Evolutionary conservation across 2,329 filamentous ascomycete species (phyloP).

Genomic region (Alternaria brassicicola): DNA sequence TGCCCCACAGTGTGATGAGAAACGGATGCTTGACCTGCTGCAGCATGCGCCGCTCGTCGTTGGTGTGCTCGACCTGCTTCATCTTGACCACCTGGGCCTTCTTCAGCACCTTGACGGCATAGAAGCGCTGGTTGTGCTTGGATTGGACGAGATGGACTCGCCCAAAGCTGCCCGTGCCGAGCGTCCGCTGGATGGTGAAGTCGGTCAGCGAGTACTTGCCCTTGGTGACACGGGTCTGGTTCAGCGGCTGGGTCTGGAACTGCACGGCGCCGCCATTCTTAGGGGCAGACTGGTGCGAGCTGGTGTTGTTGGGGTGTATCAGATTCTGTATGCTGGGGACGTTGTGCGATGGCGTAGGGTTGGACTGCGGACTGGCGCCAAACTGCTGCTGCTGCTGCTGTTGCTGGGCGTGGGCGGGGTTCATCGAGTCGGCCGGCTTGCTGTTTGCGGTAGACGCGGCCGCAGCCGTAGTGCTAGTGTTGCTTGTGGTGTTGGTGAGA

Average conservation of each 20-base stretch:
- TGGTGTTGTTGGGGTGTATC: slow-evolving; percentile 66
- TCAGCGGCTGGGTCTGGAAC: slow-evolving; percentile 45
- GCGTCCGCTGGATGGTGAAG: slow-evolving; percentile 86
- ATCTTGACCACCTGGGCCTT: slow-evolving; percentile 99
- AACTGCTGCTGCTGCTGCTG: slow-evolving; percentile 29
- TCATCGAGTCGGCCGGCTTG: slow-evolving; percentile 51
- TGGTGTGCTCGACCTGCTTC: slow-evolving; percentile 99
- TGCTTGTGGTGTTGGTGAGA: slow-evolving; percentile 14
- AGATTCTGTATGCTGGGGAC: slow-evolving; percentile 82
- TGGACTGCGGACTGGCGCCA: slow-evolving; percentile 38
- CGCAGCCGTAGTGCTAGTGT: slow-evolving; percentile 16
- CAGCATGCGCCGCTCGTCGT: slow-evolving; percentile 95
- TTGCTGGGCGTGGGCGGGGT: slow-evolving; percentile 39
- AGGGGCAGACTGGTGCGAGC: slow-evolving; percentile 28
- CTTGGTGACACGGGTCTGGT: slow-evolving; percentile 74
- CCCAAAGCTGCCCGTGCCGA: slow-evolving; percentile 96
- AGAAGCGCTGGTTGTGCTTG: slow-evolving; percentile 97
- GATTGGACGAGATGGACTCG: slow-evolving; percentile 96
- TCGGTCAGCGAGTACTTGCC: slow-evolving; percentile 95
- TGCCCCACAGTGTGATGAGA: slow-evolving; percentile 96
- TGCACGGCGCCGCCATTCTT: slow-evolving; percentile 48
- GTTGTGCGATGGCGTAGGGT: slow-evolving; percentile 62
- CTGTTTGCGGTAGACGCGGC: slow-evolving; percentile 26
- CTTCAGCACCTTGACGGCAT: slow-evolving; percentile 97
- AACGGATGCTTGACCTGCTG: slow-evolving; percentile 98